phyloP scores from a whole-genome alignment of 2,329 filamentous ascomycete genomes.

The Xylariaceae sp. region DNA sequence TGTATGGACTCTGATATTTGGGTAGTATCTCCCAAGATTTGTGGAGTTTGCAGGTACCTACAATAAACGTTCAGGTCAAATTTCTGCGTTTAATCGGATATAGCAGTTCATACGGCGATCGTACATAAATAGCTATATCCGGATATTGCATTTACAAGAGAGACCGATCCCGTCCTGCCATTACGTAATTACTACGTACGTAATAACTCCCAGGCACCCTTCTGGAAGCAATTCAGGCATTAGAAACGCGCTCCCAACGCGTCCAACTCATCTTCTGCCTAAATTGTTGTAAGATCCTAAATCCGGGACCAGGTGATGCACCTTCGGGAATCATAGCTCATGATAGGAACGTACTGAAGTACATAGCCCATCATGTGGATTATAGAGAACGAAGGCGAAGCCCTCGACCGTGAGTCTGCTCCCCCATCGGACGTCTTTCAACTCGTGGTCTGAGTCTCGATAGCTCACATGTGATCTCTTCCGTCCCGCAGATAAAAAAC shows the following conservation, averaged over 20 bases:
- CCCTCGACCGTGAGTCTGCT: conserved; percentile 39
- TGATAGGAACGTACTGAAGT: not conserved
- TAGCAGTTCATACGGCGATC: no score
- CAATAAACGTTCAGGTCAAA: no score
- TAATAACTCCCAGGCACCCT: no score
- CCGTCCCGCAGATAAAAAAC: conserved; percentile 55
- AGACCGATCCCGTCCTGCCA: no score
- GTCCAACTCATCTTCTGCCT: not conserved
- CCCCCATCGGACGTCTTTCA: not conserved
- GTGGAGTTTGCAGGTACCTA: no score
- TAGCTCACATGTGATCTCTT: conserved; percentile 17
- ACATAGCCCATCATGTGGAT: conserved; percentile 45
- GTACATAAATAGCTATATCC: no score
- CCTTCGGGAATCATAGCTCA: not conserved
- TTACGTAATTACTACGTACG: no score
- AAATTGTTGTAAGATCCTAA: not conserved
- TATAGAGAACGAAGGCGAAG: conserved; percentile 47
- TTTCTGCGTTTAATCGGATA: no score
- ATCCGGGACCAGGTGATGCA: not conserved
- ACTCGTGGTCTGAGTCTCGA: not conserved
- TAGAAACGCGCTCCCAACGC: not conserved
- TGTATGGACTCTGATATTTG: no score
- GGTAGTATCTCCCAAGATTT: no score
- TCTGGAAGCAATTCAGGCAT: not conserved
- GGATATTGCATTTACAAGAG: no score